Evolutionary conservation across 768 basidiomycete genomes (phyloP).

Genomic region (Trametopsis cervina): DNA sequence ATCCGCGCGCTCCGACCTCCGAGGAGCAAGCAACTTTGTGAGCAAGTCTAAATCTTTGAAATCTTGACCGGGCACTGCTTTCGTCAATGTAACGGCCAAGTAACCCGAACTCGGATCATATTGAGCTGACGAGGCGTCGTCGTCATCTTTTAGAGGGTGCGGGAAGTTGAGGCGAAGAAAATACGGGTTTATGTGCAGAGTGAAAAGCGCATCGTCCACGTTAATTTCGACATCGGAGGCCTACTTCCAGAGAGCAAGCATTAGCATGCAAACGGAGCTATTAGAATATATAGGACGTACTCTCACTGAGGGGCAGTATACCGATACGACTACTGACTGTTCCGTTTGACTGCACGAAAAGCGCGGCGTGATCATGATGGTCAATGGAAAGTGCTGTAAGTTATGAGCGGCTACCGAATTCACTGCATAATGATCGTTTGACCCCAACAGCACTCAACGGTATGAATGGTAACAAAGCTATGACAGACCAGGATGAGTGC

Average conservation of each 20-base stretch:
- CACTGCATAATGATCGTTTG: too few relatives aligned
- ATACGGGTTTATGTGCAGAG: slow-evolving; percentile 77
- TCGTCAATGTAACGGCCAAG: slow-evolving; percentile 66
- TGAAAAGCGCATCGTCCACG: slow-evolving; percentile 63
- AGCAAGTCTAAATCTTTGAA: slow-evolving; percentile 78
- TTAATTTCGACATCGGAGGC: slow-evolving; percentile 78
- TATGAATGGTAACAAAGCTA: too few relatives aligned
- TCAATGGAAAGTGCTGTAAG: background rate
- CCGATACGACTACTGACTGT: slow-evolving; percentile 21
- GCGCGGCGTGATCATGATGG: slow-evolving; percentile 32
- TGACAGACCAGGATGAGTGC: too few relatives aligned
- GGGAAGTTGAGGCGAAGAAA: slow-evolving; percentile 77
- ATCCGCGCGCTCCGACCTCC: slow-evolving; percentile 30
- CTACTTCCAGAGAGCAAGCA: slow-evolving; percentile 33
- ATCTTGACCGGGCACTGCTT: slow-evolving; percentile 54
- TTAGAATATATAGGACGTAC: slow-evolving; percentile 22
- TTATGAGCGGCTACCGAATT: too few relatives aligned
- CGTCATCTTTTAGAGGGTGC: slow-evolving; percentile 59
- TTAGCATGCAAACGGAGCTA: background rate
- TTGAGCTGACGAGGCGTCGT: slow-evolving; percentile 47
- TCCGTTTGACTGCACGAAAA: slow-evolving; percentile 32
- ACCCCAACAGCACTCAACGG: too few relatives aligned
- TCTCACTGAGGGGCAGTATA: slow-evolving; percentile 31
- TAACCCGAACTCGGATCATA: slow-evolving; percentile 80
- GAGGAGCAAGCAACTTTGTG: slow-evolving; percentile 70